Evolutionary conservation across 2,329 filamentous ascomycete genomes (phyloP).

Genomic region (Clonostachys byssicola): DNA sequence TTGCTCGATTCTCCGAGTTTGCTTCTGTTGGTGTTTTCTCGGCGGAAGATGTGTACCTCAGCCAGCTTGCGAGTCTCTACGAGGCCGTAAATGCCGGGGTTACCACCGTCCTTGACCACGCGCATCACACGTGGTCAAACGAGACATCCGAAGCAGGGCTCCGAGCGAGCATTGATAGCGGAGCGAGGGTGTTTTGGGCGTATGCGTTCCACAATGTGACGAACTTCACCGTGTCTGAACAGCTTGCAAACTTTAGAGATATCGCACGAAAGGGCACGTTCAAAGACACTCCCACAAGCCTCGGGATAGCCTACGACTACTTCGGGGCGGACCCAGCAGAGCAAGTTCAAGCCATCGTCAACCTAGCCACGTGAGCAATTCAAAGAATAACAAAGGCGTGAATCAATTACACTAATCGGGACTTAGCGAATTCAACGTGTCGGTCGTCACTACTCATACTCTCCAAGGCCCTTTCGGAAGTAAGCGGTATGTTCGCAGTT

Average conservation of each 20-base stretch:
- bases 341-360: conserved; percentile 21
- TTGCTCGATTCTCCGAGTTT: conserved; percentile 28
- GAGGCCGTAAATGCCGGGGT: conserved; percentile 49
- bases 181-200: conserved; percentile 41
- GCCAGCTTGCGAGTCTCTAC: conserved; percentile 40
- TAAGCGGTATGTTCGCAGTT: background rate
- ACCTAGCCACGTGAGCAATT: conserved; percentile 11
- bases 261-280: background rate
- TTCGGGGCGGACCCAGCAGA: conserved; percentile 18
- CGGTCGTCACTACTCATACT: conserved; percentile 40
- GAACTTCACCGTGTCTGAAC: conserved; percentile 2
- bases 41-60: conserved; percentile 39
- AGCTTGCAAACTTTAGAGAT: conserved; percentile 4
- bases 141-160: conserved; percentile 37
- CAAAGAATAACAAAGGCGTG: too few species aligned
- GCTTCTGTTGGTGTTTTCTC: conserved; percentile 23
- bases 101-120: conserved; percentile 48
- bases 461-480: conserved; percentile 30
- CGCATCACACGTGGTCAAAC: conserved; percentile 41
- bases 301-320: conserved; percentile 36
- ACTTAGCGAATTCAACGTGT: conserved; percentile 28
- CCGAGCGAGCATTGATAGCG: conserved; percentile 35
- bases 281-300: conserved; percentile 15
- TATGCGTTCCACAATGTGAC: conserved; percentile 29
- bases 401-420: too few species aligned